These are phyloP conservation scores for Saturnispora halmiae DNA, from an alignment of 805 yeast species.

Conservation along the genomic window DNA sequence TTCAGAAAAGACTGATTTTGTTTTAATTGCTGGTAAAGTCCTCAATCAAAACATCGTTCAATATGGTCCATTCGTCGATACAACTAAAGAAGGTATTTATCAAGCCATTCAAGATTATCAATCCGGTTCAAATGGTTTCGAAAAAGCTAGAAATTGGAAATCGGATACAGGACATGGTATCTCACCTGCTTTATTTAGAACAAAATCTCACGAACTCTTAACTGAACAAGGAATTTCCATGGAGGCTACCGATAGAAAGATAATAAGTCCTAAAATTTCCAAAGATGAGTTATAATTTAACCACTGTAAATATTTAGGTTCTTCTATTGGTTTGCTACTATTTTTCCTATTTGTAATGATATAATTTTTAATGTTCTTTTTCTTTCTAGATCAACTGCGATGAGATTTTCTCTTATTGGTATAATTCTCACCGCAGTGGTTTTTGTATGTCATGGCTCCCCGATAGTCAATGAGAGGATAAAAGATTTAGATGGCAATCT, in stretches of 20 bases:
- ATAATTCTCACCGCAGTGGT: neutral
- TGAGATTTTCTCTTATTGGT: neutral
- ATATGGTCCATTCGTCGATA: constrained; percentile 87
- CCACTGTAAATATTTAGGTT: neutral
- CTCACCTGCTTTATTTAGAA: constrained; percentile 20
- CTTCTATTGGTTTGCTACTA: neutral
- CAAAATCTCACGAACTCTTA: constrained; percentile 18
- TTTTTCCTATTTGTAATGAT: neutral
- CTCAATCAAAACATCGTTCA: constrained; percentile 72
- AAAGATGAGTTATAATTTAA: constrained; percentile 22
- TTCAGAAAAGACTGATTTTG: constrained; percentile 48
- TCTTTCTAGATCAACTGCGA: neutral
- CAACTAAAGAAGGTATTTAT: constrained; percentile 53
- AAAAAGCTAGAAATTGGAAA: constrained; percentile 52
- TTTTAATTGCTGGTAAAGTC: constrained; percentile 67
- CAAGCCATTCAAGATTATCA: constrained; percentile 70
- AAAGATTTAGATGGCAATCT: neutral
- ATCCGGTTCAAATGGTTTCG: constrained; percentile 59
- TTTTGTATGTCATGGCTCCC: neutral
- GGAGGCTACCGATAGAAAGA: constrained; percentile 11
- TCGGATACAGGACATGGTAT: constrained; percentile 33
- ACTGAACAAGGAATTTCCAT: constrained; percentile 7
- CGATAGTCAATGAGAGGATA: neutral
- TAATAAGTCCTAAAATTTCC: neutral
- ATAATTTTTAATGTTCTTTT: neutral